Evolutionary conservation across 139 green algal species (phyloP).

Genomic region (Parachlorella kessleri): DNA sequence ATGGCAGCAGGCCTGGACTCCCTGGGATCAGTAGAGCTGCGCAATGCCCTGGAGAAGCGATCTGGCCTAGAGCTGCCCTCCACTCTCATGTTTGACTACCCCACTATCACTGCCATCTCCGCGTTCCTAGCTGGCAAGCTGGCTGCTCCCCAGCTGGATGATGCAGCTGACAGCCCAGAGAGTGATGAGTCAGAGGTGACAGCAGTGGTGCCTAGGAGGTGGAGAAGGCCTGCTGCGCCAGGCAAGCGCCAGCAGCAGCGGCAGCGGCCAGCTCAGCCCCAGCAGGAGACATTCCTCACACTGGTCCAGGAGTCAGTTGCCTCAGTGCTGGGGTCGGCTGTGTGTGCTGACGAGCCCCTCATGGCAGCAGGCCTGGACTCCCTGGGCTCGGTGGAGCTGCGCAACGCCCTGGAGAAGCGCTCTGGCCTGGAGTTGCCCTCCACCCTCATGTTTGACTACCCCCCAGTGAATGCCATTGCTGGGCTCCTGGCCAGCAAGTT

Average conservation of each 20-base stretch:
- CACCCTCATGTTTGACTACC: conserved; percentile 68
- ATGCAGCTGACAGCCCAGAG: no score
- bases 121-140: neutral
- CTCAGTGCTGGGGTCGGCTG: conserved; percentile 44
- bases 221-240: no score
- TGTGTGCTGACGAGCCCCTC: conserved; percentile 47
- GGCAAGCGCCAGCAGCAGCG: neutral
- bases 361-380: conserved; percentile 73
- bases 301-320: conserved; percentile 47
- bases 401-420: conserved; percentile 43
- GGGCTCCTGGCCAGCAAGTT: conserved; percentile 28
- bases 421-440: conserved; percentile 30
- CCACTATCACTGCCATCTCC: conserved; percentile 35
- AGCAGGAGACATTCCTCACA: neutral
- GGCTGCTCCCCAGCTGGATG: neutral
- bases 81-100: conserved; percentile 72
- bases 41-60: conserved; percentile 50
- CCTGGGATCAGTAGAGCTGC: conserved; percentile 44
- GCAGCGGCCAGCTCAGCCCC: neutral
- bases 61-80: conserved; percentile 39
- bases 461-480: conserved; percentile 46
- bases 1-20: conserved; percentile 70
- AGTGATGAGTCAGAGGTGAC: no score
- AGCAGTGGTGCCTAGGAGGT: no score
- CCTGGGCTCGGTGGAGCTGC: conserved; percentile 47